A percentile compares a stretch with the other conserved stretches of the same genome.
phyloP scores from a whole-genome alignment of 208 protist species.

The Histomonas meleagridis region DNA sequence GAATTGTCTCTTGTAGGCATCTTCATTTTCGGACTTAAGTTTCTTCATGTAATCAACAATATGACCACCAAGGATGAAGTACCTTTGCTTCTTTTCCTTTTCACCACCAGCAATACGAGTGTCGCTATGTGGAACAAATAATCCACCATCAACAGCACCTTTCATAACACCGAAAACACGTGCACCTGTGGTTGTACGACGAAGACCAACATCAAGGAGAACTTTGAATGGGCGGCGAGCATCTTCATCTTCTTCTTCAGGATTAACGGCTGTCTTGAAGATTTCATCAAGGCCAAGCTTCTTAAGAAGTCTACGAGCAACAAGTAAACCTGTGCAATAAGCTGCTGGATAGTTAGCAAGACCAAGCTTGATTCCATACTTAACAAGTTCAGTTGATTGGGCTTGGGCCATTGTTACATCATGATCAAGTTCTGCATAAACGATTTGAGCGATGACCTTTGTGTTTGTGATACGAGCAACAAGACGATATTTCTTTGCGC shows the following conservation, averaged over 20 bases:
- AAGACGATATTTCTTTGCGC: slow-evolving; percentile 88
- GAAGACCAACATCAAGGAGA: slow-evolving; percentile 86
- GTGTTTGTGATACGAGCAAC: slow-evolving; percentile 72
- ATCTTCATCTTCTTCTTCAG: slow-evolving; percentile 50
- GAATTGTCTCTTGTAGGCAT: slow-evolving; percentile 66
- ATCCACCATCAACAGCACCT: slow-evolving; percentile 61
- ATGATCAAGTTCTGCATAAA: slow-evolving; percentile 76
- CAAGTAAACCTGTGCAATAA: slow-evolving; percentile 77
- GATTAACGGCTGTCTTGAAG: slow-evolving; percentile 74
- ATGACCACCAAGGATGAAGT: slow-evolving; percentile 81
- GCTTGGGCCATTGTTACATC: no score
- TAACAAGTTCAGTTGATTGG: slow-evolving; percentile 86
- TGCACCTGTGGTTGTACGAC: slow-evolving; percentile 77
- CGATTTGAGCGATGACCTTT: slow-evolving; percentile 84
- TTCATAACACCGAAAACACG: slow-evolving; percentile 70
- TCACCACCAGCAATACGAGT: not conserved
- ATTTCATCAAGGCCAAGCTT: slow-evolving; percentile 70
- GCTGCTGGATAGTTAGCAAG: slow-evolving; percentile 89
- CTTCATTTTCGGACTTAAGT: slow-evolving; percentile 75
- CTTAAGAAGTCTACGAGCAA: slow-evolving; percentile 77
- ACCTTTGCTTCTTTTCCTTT: slow-evolving; percentile 57
- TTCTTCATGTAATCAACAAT: slow-evolving; percentile 89
- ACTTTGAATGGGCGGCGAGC: slow-evolving; percentile 78
- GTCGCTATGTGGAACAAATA: slow-evolving; percentile 59
- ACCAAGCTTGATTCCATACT: slow-evolving; percentile 80